These are phyloP conservation scores for Phytopythium kandeliae DNA, from an alignment of 352 stramenopile species.

Conservation along the genomic window DNA sequence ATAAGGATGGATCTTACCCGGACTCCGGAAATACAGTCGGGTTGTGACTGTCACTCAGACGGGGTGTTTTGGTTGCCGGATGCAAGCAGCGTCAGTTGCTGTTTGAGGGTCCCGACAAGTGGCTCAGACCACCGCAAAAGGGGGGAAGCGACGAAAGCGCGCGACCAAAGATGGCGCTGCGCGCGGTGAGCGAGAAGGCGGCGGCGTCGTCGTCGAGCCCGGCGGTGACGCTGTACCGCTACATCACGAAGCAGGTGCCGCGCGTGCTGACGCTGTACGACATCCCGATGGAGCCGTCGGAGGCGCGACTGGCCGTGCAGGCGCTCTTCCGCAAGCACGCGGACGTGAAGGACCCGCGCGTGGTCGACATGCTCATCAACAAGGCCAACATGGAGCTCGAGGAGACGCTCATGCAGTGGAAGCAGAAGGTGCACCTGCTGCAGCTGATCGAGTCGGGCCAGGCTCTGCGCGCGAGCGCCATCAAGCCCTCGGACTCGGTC, in stretches of 20 bases:
- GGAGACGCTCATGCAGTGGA: slow-evolving; percentile 97
- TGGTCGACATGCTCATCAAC: slow-evolving; percentile 95
- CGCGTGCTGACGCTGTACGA: slow-evolving; percentile 97
- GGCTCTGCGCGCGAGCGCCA: slow-evolving; percentile 34
- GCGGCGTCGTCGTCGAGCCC: slow-evolving; percentile 48
- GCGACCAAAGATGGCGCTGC: slow-evolving; percentile 44
- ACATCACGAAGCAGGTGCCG: slow-evolving; percentile 91
- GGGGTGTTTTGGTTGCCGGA: not conserved
- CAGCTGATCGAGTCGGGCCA: slow-evolving; percentile 66
- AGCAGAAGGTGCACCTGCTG: slow-evolving; percentile 95
- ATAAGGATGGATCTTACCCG: too few species aligned
- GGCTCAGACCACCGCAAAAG: not conserved
- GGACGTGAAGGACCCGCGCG: slow-evolving; percentile 91
- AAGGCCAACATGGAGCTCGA: slow-evolving; percentile 98
- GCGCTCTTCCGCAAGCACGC: slow-evolving; percentile 93
- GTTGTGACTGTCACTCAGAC: too few species aligned
- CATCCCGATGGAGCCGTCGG: slow-evolving; percentile 91
- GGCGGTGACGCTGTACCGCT: slow-evolving; percentile 83
- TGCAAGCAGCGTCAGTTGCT: too few species aligned
- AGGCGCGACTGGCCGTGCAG: slow-evolving; percentile 88
- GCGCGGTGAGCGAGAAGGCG: slow-evolving; percentile 65
- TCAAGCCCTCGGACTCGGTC: slow-evolving; percentile 35
- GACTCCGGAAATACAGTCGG: too few species aligned
- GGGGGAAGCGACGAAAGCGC: not conserved
- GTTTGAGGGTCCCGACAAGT: not conserved